Conservation (phyloP, 202 grass and related monocot genomes). For the Dendrocalamus latiflorus region DNA sequence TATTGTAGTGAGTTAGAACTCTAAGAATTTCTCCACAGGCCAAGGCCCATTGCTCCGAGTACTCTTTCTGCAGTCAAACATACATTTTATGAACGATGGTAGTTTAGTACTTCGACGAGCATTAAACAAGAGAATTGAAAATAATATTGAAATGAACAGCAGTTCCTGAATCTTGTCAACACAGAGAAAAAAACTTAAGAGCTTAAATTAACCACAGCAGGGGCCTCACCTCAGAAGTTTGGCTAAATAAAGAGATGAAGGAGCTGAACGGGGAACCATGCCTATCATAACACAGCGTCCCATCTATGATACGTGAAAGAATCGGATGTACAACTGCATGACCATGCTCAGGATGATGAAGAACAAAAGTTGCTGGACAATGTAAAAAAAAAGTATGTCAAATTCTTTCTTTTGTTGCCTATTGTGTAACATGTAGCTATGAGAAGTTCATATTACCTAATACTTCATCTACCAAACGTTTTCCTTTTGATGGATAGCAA, state of each 20-base stretch:
- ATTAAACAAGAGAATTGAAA: not conserved
- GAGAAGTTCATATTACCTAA: slow-evolving; percentile 68
- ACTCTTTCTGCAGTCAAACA: slow-evolving; percentile 70
- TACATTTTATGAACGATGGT: slow-evolving; percentile 1
- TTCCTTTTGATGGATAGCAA: slow-evolving; percentile 91
- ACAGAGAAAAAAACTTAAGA: not conserved
- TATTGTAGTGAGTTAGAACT: slow-evolving; percentile 96
- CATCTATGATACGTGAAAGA: slow-evolving; percentile 97
- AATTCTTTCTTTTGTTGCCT: slow-evolving; percentile 15
- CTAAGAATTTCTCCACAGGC: slow-evolving; percentile 98
- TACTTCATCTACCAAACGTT: slow-evolving; percentile 89
- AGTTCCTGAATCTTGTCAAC: not conserved
- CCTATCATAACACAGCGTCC: slow-evolving; percentile 74
- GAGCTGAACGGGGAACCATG: slow-evolving; percentile 76
- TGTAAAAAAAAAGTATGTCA: slow-evolving; percentile 31
- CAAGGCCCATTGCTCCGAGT: slow-evolving; percentile 95
- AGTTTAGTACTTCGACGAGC: not conserved
- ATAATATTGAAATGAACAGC: slow-evolving; percentile 3
- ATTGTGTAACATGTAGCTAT: not conserved
- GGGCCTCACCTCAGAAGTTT: slow-evolving; percentile 80
- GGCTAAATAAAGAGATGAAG: slow-evolving; percentile 94
- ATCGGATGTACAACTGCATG: slow-evolving; percentile 97
- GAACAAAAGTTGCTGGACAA: slow-evolving; percentile 87
- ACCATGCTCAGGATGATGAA: slow-evolving; percentile 97
- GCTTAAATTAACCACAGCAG: not conserved